Evolutionary conservation across 768 basidiomycete genomes (phyloP), one percentile per base, ranked within the genome.

Genomic region (Tricholoma furcatifolium): DNA sequence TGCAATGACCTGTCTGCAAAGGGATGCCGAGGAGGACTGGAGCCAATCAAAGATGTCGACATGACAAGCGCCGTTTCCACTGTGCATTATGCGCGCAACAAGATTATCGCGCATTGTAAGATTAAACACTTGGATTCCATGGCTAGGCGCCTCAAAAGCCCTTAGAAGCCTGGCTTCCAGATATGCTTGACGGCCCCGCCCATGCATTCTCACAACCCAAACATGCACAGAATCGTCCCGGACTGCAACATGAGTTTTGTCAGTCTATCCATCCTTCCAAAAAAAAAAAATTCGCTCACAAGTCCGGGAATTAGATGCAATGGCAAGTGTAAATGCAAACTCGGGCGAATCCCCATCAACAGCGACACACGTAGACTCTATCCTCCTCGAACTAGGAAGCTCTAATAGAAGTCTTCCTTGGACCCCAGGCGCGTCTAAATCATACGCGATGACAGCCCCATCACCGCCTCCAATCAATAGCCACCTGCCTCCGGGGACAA

Each of bases 401-500:
- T 38, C 11, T 11, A 52, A 43, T 12, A 56, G 47, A 11, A 49
- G 9, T 20, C 30, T 49, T 20, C 43, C 47, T 42, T 38, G 43
- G 21, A 52, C 21, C 39, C 2, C 18, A n/a, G 30, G 23, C 14
- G 42, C 35, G 48, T 56, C 55, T 46, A 56, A 34, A 41, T 56
- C 47, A 38, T 47, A 48, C 6, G 32, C 47, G 21, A 46, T 20
- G 2, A 56, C 18, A 2, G 24, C 34, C 20, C 42, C 46, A 43
- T 48, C 50, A 5, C 34, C 35, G 10, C 27, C 21, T 11, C 45
- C 50, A 21, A 48, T 41, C 8, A 56, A 51, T 30, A 56, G 31
- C 50, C 55, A 56, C 4, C 47, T 40, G 12, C 55, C 55, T 0
- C 55, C 50, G 40, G 46, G 42, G 7, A 56, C 50, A 10, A 56